These are phyloP conservation scores for Tulasnella sp. DNA, from an alignment of 768 basidiomycete genomes.

Conservation along the genomic window DNA sequence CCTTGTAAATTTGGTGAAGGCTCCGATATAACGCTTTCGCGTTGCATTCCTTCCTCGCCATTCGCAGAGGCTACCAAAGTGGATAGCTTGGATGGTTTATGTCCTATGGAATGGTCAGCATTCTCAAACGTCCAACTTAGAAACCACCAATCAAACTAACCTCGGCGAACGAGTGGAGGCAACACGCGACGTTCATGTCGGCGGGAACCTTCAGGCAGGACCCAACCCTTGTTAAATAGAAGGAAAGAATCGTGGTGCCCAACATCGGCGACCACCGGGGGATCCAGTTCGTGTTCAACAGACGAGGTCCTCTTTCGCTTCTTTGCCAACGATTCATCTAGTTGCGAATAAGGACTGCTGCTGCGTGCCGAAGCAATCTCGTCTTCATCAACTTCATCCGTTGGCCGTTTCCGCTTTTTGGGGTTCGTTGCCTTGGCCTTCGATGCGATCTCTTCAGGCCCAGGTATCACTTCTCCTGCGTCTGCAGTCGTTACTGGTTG, in stretches of 20 bases:
- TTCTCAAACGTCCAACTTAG: not conserved
- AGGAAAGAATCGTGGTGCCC: slow-evolving; percentile 74
- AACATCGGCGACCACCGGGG: slow-evolving; percentile 69
- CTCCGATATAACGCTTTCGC: not conserved
- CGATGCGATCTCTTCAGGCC: not conserved
- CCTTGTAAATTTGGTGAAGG: not conserved
- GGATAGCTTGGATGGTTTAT: slow-evolving; percentile 35
- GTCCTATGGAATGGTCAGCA: slow-evolving; percentile 37
- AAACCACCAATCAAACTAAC: slow-evolving; percentile 49
- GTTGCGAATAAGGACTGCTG: slow-evolving; percentile 1
- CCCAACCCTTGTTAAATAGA: slow-evolving; percentile 87
- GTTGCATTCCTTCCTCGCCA: not conserved
- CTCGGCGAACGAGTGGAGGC: slow-evolving; percentile 48
- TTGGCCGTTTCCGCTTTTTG: slow-evolving; percentile 3
- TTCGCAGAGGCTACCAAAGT: slow-evolving; percentile 2
- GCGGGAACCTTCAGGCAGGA: slow-evolving; percentile 72
- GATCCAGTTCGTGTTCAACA: slow-evolving; percentile 37
- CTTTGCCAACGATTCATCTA: not conserved
- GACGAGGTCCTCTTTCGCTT: slow-evolving; percentile 30
- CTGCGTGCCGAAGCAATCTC: slow-evolving; percentile 1
- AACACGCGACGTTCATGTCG: slow-evolving; percentile 57
- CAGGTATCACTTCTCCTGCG: not conserved
- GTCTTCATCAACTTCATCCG: slow-evolving; percentile 7
- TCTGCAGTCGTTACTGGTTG: not conserved
- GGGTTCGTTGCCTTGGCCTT: not conserved